A percentile compares a stretch with the other conserved stretches of the same genome.
Evolutionary conservation across 257 asterid genomes (phyloP).

Genomic region (Linderniella brevidens): DNA sequence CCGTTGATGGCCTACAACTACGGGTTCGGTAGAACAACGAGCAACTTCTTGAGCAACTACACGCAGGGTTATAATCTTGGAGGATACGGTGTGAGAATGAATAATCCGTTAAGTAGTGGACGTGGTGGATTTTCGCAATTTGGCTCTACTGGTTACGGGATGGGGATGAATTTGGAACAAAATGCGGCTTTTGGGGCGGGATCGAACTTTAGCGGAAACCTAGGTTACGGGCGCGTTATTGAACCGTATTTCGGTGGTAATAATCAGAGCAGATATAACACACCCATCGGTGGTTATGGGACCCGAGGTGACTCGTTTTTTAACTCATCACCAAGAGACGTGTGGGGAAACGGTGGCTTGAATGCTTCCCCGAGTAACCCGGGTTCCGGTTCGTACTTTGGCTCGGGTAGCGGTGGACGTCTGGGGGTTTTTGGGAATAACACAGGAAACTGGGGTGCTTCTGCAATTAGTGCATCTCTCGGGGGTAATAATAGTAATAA

Average conservation of each 20-base stretch:
- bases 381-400: constrained; percentile 38
- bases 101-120: constrained; percentile 32
- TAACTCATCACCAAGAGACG: constrained; percentile 33
- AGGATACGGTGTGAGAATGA: constrained; percentile 48
- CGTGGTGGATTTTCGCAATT: constrained; percentile 42
- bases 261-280: constrained; percentile 39
- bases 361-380: constrained; percentile 33
- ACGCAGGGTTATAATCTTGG: constrained; percentile 53
- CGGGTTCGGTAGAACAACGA: constrained; percentile 42
- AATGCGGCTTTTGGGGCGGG: constrained; percentile 41
- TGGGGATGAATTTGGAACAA: constrained; percentile 54
- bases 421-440: constrained; percentile 58
- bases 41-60: constrained; percentile 36
- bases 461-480: constrained; percentile 32
- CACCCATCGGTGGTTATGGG: constrained; percentile 44
- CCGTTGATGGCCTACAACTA: constrained; percentile 45
- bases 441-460: constrained; percentile 46
- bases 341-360: constrained; percentile 58
- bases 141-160: constrained; percentile 29
- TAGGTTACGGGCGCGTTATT: constrained; percentile 45
- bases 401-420: constrained; percentile 33
- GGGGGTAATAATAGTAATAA: constrained; percentile 17
- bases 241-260: constrained; percentile 37
- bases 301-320: constrained; percentile 40
- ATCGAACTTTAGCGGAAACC: constrained; percentile 40